Base-by-base conservation (phyloP, 108 stramenopile genomes). In the Aurantiochytrium sp. region DNA sequence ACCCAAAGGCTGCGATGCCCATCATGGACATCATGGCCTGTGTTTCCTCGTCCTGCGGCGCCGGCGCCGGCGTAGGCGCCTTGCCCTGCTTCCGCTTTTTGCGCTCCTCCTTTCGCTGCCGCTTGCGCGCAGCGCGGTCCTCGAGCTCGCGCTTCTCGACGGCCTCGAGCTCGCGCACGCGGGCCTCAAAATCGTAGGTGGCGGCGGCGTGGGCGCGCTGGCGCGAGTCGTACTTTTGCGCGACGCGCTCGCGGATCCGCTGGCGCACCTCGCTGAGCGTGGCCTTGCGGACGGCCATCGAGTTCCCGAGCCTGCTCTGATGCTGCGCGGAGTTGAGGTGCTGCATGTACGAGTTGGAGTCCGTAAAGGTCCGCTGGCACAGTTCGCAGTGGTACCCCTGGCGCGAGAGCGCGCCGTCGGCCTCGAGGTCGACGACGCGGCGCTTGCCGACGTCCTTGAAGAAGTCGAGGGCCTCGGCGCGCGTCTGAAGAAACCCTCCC, bases 321-420 rank as follows among this genome's bases (percentile, higher is more conserved):
- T 81, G 73, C 73, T 81, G 42, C 19, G 17, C 39, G 12, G 73
- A 81, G 73, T 81, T 81, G 1, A 81, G n/a, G 3, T 81, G 73
- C 73, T n/a, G 24, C 39, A 81, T 41, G 73, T 81, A 81, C 42
- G 42, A 41, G 24, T 17, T 48, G 17, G 39, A 48, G 39, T 81
- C 73, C n/a, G 45, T 48, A n/a, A 81, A 81, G 19, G 73, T 81
- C n/a, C 73, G 73, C 45, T 81, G 42, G 45, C 73, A 81, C 6
- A 81, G 42, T 12, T 81, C 73, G 73, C 73, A 81, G 45, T 48
- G 45, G 73, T 81, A 81, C 6, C 73, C 73, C 27, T 41, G 42
- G 19, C 73, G 39, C 10, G 73, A 12, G 34, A 65, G 34, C 12
- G 73, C 39, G 27, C 73, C 73, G 17, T 48, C 73, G 27, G 73